phyloP scores from a whole-genome alignment of 345 rosid genomes.

The Carallia pectinifolia region DNA sequence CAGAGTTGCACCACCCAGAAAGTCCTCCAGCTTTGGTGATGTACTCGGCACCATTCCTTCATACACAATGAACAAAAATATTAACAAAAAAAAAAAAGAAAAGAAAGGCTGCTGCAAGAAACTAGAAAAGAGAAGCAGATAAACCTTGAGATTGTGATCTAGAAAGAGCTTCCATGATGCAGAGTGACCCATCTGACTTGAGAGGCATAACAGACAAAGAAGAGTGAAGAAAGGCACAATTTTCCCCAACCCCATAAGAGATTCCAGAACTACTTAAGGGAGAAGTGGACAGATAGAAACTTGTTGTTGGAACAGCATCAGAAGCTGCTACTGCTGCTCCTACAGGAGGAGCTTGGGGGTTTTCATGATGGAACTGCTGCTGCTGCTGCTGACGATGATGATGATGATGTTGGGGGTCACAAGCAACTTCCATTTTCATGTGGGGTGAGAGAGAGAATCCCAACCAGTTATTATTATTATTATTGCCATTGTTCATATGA shows the following conservation, averaged over 20 bases:
- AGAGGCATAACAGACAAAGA: conserved; percentile 72
- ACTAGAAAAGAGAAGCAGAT: not conserved
- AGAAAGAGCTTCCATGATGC: conserved; percentile 68
- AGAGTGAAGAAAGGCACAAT: conserved; percentile 42
- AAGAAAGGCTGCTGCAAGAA: not conserved
- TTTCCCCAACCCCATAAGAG: conserved; percentile 42
- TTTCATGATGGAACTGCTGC: conserved; percentile 21
- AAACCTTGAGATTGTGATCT: conserved; percentile 62
- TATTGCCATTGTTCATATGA: conserved; percentile 36
- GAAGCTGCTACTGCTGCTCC: conserved; percentile 21
- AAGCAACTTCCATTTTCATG: conserved; percentile 59
- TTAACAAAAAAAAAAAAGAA: not conserved
- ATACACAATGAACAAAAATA: not conserved
- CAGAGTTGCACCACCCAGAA: conserved; percentile 59
- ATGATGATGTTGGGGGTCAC: conserved; percentile 35
- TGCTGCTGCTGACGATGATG: not conserved
- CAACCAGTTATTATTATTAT: conserved; percentile 49
- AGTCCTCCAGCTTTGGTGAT: conserved; percentile 73
- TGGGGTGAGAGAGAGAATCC: conserved; percentile 76
- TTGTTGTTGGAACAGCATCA: conserved; percentile 37
- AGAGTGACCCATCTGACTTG: conserved; percentile 76
- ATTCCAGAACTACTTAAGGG: conserved; percentile 33
- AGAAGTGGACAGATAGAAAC: conserved; percentile 40
- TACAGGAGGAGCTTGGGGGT: conserved; percentile 13
- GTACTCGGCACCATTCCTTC: conserved; percentile 46